phyloP scores from a whole-genome alignment of 352 stramenopile species.

The Globisporangium nagaii region DNA sequence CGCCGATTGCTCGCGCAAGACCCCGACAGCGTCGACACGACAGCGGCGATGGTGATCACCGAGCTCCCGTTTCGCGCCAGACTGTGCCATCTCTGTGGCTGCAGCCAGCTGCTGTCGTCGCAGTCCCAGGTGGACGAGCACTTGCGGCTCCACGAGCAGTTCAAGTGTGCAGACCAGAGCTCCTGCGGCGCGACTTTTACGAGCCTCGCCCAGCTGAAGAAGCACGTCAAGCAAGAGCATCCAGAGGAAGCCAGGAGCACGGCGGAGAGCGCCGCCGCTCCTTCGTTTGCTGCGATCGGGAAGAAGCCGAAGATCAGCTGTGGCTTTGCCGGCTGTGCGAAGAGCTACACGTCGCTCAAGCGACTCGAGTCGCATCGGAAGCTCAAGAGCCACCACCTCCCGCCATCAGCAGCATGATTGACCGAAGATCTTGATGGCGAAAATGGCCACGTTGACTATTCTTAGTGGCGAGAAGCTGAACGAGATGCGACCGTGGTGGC shows the following conservation, averaged over 20 bases:
- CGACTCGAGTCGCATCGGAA: slow-evolving; percentile 27
- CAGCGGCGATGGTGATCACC: not conserved
- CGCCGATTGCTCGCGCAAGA: not conserved
- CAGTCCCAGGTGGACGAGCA: slow-evolving; percentile 18
- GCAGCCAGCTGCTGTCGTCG: slow-evolving; percentile 25
- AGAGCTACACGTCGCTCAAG: slow-evolving; percentile 37
- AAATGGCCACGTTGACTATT: too few relatives aligned
- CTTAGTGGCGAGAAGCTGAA: too few relatives aligned
- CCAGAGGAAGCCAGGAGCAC: not conserved
- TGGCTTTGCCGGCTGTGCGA: slow-evolving; percentile 20
- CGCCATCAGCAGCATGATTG: too few relatives aligned
- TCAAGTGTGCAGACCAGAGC: slow-evolving; percentile 16
- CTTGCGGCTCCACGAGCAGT: slow-evolving; percentile 16
- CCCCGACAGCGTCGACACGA: not conserved
- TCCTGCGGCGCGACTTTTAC: slow-evolving; percentile 29
- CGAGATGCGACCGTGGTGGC: too few relatives aligned
- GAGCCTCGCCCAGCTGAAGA: slow-evolving; percentile 17
- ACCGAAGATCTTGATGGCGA: too few relatives aligned
- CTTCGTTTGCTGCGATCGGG: not conserved
- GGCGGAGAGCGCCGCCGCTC: not conserved
- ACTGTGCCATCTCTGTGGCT: slow-evolving; percentile 34
- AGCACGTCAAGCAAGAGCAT: slow-evolving; percentile 21
- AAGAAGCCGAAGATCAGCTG: slow-evolving; percentile 19
- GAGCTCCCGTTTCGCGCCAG: slow-evolving; percentile 15
- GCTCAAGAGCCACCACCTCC: slow-evolving; percentile 8